A percentile compares a stretch with the other conserved stretches of the same genome.
phyloP scores from a whole-genome alignment of 495 filamentous ascomycete species.

The Hypoxylon fragiforme region DNA sequence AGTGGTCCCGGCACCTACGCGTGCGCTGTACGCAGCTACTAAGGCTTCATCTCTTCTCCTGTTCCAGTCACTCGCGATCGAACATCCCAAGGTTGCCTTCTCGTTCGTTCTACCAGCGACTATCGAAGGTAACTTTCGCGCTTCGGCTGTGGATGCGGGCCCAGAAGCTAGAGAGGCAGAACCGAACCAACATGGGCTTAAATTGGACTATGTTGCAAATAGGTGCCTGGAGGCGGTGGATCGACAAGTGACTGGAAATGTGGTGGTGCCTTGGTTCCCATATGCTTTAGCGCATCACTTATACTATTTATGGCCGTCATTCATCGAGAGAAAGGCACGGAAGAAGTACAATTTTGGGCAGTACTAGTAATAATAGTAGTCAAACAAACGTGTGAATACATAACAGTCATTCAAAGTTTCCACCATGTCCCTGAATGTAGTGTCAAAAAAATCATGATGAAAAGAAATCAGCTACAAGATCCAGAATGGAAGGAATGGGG shows the following conservation, averaged over 20 bases:
- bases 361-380: neutral
- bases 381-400: too few species aligned
- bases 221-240: conserved; percentile 34
- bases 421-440: too few species aligned
- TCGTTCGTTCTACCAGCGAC: conserved; percentile 34
- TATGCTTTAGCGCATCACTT: conserved; percentile 36
- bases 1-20: conserved; percentile 38
- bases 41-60: conserved; percentile 38
- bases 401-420: too few species aligned
- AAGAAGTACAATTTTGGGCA: conserved; percentile 37
- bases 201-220: conserved; percentile 33
- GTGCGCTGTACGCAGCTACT: conserved; percentile 37
- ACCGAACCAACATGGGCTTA: conserved; percentile 30
- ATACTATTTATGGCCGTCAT: conserved; percentile 37
- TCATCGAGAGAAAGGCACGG: conserved; percentile 36
- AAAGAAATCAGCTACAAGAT: too few species aligned
- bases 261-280: conserved; percentile 37
- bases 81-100: conserved; percentile 37
- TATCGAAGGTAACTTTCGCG: conserved; percentile 38
- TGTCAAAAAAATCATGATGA: too few species aligned
- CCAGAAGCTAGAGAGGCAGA: conserved; percentile 3
- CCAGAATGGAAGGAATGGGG: too few species aligned
- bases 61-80: conserved; percentile 40
- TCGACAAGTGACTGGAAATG: conserved; percentile 23
- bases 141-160: conserved; percentile 37